Conservation (phyloP, 306 rosid genomes). For the Fagus sylvatica region DNA sequence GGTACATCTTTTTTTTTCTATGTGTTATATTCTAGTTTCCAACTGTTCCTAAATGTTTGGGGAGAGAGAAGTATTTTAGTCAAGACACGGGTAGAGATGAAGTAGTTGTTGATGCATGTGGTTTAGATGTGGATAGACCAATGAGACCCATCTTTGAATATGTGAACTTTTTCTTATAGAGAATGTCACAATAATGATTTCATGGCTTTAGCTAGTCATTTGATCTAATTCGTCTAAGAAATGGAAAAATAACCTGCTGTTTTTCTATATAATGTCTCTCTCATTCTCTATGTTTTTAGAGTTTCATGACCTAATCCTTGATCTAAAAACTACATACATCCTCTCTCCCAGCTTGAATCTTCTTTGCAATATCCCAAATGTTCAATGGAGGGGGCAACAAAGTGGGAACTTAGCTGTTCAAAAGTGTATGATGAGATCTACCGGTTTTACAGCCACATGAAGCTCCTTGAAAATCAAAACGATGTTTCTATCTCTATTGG, state of each 20-base stretch:
- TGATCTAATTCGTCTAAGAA: not conserved
- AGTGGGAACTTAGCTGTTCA: slow-evolving; percentile 30
- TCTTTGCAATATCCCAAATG: slow-evolving; percentile 18
- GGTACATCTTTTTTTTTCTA: slow-evolving; percentile 26
- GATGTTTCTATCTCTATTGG: slow-evolving; percentile 12
- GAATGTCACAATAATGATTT: not conserved
- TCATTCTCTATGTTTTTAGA: not conserved
- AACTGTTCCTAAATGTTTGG: not conserved
- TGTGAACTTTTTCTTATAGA: not conserved
- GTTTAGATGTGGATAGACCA: too few species aligned
- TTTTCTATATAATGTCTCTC: not conserved
- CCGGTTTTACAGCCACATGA: slow-evolving; percentile 20
- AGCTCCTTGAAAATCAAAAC: slow-evolving; percentile 15
- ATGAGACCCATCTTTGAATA: too few species aligned
- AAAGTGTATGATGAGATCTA: slow-evolving; percentile 18
- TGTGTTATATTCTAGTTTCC: not conserved
- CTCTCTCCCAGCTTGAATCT: slow-evolving; percentile 29
- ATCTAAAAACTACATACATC: not conserved
- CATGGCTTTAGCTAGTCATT: not conserved
- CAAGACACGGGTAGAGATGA: too few species aligned
- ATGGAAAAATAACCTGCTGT: not conserved
- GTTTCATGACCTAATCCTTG: slow-evolving; percentile 2
- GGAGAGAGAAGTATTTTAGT: not conserved
- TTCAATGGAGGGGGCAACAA: slow-evolving; percentile 29
- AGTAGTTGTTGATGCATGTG: too few species aligned